Base-by-base conservation (phyloP, 208 protist species). In the Porcisia deanei region DNA sequence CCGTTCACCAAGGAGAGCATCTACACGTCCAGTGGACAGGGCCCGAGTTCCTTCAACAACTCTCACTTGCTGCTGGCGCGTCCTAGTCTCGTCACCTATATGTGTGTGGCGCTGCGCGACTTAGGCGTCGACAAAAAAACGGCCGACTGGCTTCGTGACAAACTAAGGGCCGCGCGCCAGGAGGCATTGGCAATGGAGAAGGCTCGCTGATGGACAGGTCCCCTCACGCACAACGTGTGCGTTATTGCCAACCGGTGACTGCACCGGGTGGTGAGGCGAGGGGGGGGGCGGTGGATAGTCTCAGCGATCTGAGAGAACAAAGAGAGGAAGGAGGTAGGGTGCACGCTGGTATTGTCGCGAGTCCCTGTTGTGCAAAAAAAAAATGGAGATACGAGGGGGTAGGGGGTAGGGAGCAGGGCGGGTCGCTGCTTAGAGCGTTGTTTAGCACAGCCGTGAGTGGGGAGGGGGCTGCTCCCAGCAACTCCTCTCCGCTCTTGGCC, bases 31-130 rank as follows among this genome's bases (percentile, higher is more conserved):
- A 53, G 9, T 10, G 65, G 52, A 1, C 85, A 91, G 60, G 84
- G 82, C 8, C 71, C 77, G 12, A 89, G 84, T 73, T 91, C 85
- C n/a, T 86, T 83, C 70, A 70, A 16, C 12, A 86, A 83, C 59
- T 55, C 71, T 8, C 75, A 85, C 14, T 39, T 80, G 6, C 2
- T 79, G 14, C 83, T 88, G 7, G 70, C 65, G 25, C 72, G 87
- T 10, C 82, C 76, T 3, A 87, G 84, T 14, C 88, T 94, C 58
- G 72, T 82, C 14, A 86, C 82, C 18, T 92, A 90, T 67, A 84
- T 97, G 84, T 85, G 88, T 77, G 80, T 91, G 25, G 85, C 85
- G 20, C 84, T 97, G 68, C 86, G 85, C 16, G 90, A 97, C 64
- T 84, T 95, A 68, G 78, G 85, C 54, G 76, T 94, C 43, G 86